phyloP scores from a whole-genome alignment of 1,139 yeast species.

The Maudiozyma humilis region DNA sequence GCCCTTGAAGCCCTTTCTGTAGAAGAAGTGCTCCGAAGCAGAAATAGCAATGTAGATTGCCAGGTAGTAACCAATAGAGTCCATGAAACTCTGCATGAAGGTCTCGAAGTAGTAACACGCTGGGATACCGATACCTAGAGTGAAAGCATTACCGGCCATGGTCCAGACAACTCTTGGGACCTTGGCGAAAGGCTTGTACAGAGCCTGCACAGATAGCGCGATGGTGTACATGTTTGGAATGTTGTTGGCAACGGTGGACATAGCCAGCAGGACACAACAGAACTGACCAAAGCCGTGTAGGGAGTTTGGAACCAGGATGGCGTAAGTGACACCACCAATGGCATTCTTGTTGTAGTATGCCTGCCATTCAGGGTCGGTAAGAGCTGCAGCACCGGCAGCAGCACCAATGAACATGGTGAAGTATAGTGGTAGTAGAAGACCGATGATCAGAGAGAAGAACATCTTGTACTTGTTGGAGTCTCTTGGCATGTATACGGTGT shows the following conservation, averaged over 20 bases:
- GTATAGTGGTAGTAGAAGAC: conserved; percentile 57
- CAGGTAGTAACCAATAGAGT: conserved; percentile 80
- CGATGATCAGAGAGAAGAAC: conserved; percentile 53
- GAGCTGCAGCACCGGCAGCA: conserved; percentile 63
- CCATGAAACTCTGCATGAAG: conserved; percentile 79
- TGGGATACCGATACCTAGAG: conserved; percentile 80
- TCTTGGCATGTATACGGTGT: conserved; percentile 73
- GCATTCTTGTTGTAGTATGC: conserved; percentile 35
- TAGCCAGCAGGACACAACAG: conserved; percentile 58
- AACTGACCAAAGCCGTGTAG: conserved; percentile 82
- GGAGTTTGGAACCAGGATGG: conserved; percentile 65
- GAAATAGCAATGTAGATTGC: conserved; percentile 71
- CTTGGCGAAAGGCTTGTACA: conserved; percentile 59
- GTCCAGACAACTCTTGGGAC: conserved; percentile 83
- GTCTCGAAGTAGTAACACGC: conserved; percentile 64
- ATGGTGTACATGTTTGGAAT: conserved; percentile 87
- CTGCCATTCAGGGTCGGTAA: conserved; percentile 37
- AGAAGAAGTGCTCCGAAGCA: conserved; percentile 68
- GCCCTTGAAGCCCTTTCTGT: conserved; percentile 43
- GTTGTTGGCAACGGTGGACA: conserved; percentile 81
- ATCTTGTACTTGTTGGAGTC: conserved; percentile 49
- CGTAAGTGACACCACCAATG: conserved; percentile 75
- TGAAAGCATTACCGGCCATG: conserved; percentile 58
- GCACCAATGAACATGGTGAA: conserved; percentile 78
- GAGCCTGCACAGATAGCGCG: conserved; percentile 73